Base-by-base conservation (phyloP, 2,329 filamentous ascomycete genomes). In the Rhynchosporium graminicola region DNA sequence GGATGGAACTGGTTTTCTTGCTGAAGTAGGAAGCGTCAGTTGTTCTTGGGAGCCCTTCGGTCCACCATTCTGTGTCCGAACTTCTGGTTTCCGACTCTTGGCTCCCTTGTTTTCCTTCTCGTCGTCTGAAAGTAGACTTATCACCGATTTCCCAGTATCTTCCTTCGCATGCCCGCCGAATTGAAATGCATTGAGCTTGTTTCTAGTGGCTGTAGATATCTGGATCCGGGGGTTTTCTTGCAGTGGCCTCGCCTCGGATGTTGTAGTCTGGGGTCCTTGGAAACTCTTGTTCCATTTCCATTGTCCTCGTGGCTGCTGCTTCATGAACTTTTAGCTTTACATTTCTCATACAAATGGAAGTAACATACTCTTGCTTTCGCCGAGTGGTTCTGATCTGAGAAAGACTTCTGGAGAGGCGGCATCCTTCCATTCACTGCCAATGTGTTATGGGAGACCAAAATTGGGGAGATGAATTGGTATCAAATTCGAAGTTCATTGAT, bases 161-260 rank as follows among this genome's bases (percentile, higher is more conserved):
- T 72, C 67, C 3, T 68, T 65, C 31, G 72, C 4, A 7, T 65
- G 59, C 36, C 63, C 63, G 20, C 79, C 77, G 66, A 85, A 87
- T 61, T 83, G 83, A 70, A 84, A 84, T 38, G 76, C 76, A 63
- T 81, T 82, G 38, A 88, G 78, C 69, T 87, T 88, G 65, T 77
- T 83, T 71, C 84, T 87, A 10, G 86, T 86, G 8, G 78, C 78
- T 38, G 83, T 79, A 45, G 86, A 87, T 36, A 76, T 63, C 42
- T 70, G 69, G 33, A 73, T 40, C 1, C 70, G 68, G 12, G 68
- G 70, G 55, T 71, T 71, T 29, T 71, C 69, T 54, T 69, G 68
- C 13, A 71, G 47, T 40, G 69, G 69, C 52, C 69, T 74, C 5
- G 65, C 33, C 51, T 68, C 64, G 28, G 64, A 3, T 7, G 63